A percentile compares a stretch with the other conserved stretches of the same genome.
phyloP scores from a whole-genome alignment of 768 basidiomycete genomes.

The Amanita molliuscula region DNA sequence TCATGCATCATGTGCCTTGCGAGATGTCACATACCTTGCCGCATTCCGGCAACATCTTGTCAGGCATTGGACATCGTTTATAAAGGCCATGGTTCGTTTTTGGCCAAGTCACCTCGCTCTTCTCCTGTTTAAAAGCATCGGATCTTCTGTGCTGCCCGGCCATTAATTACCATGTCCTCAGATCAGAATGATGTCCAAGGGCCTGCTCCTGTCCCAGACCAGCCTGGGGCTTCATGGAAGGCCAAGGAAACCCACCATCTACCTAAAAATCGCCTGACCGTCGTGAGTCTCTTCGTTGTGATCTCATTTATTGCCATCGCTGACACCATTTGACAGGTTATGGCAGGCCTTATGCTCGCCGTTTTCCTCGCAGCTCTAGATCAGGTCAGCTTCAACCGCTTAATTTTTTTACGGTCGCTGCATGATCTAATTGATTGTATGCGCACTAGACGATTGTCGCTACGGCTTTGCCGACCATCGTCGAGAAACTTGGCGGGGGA shows the following conservation, averaged over 20 bases:
- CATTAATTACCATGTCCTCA: conserved; percentile 1
- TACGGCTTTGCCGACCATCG: conserved; percentile 71
- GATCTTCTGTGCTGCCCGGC: not conserved
- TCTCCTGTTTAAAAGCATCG: not conserved
- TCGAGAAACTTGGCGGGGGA: conserved; percentile 52
- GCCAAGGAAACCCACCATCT: conserved; percentile 41
- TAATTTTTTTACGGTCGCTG: not conserved
- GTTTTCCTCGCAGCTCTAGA: conserved; percentile 48
- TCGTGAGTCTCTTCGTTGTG: conserved; percentile 23
- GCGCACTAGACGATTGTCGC: conserved; percentile 52
- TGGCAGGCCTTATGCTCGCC: conserved; percentile 32
- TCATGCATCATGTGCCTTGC: not conserved
- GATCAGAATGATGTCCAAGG: not conserved
- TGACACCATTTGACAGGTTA: conserved; percentile 23
- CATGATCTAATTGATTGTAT: not conserved
- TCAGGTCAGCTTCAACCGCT: conserved; percentile 29
- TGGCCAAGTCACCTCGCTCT: not conserved
- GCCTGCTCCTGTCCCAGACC: conserved; percentile 13
- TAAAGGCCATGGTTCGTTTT: not conserved
- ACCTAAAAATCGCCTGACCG: conserved; percentile 39
- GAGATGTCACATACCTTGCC: not conserved
- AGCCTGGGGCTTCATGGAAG: conserved; percentile 46
- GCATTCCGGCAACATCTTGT: not conserved
- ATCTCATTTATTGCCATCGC: not conserved
- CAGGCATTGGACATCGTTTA: not conserved